Percentiles rank a stretch among this genome's conserved stretches.
Evolutionary conservation across 2,329 filamentous ascomycete genomes (phyloP).

Genomic region (Colletotrichum eleusines): DNA sequence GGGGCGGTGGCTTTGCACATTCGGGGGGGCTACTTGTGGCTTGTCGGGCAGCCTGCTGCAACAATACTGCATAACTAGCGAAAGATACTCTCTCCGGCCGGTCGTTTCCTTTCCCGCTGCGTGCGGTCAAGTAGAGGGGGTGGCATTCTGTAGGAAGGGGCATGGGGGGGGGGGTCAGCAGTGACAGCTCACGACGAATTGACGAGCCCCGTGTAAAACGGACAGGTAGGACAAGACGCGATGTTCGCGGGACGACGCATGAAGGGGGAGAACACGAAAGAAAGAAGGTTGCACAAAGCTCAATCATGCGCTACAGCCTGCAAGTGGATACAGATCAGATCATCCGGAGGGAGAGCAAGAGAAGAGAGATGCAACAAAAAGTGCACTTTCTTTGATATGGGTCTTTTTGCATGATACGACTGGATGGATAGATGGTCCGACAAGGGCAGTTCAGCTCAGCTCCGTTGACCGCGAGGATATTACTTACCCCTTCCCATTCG

Average conservation of each 20-base stretch:
- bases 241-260: slow-evolving; percentile 10
- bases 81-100: background rate
- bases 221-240: background rate
- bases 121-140: background rate
- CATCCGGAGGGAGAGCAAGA: background rate
- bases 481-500: background rate
- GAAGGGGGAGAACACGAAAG: background rate
- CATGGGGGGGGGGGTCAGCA: background rate
- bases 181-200: background rate
- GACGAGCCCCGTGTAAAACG: background rate
- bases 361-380: background rate
- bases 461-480: background rate
- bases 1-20: slow-evolving; percentile 26
- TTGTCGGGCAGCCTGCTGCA: slow-evolving; percentile 33
- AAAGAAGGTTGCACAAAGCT: slow-evolving; percentile 14
- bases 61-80: slow-evolving; percentile 22
- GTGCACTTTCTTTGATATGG: slow-evolving; percentile 9
- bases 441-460: slow-evolving; percentile 11
- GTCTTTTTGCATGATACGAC: background rate
- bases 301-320: slow-evolving; percentile 6
- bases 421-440: background rate
- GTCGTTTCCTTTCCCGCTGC: no score
- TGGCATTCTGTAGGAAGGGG: background rate
- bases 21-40: slow-evolving; percentile 19
- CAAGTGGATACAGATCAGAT: slow-evolving; percentile 11